Evolutionary conservation across 1,139 yeast genomes (phyloP).

Genomic region (Saccharomyces pastorianus): DNA sequence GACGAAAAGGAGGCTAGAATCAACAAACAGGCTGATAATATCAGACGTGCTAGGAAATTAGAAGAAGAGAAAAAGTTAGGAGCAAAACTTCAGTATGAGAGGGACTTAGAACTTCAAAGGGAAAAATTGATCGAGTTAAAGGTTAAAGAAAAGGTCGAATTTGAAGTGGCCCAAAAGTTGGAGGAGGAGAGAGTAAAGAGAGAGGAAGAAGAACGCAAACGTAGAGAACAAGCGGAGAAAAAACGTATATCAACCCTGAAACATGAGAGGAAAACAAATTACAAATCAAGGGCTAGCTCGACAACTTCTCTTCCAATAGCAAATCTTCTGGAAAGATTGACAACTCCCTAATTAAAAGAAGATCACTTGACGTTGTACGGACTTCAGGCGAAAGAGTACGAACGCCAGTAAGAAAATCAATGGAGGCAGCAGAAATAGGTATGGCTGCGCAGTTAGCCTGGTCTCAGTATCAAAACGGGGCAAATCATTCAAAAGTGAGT

Average conservation of each 20-base stretch:
- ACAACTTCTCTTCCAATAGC: neutral
- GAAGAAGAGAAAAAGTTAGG: conserved; percentile 10
- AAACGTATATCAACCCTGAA: neutral
- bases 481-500: neutral
- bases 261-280: neutral
- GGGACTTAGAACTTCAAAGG: conserved; percentile 15
- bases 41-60: conserved; percentile 13
- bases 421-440: conserved; percentile 14
- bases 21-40: conserved; percentile 18
- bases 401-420: conserved; percentile 4
- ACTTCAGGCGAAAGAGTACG: neutral
- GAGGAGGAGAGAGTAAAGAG: conserved; percentile 8
- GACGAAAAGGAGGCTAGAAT: conserved; percentile 6
- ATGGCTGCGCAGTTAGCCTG: conserved; percentile 18
- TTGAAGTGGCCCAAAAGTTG: conserved; percentile 16
- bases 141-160: conserved; percentile 22
- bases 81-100: conserved; percentile 13
- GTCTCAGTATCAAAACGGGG: conserved; percentile 10
- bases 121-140: conserved; percentile 20
- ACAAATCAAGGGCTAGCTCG: neutral
- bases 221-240: neutral
- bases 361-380: neutral
- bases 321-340: neutral
- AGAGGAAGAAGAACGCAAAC: conserved; percentile 4
- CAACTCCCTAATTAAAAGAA: neutral